phyloP scores from a whole-genome alignment of 2,329 filamentous ascomycete genomes.

The Bipolaris oryzae region DNA sequence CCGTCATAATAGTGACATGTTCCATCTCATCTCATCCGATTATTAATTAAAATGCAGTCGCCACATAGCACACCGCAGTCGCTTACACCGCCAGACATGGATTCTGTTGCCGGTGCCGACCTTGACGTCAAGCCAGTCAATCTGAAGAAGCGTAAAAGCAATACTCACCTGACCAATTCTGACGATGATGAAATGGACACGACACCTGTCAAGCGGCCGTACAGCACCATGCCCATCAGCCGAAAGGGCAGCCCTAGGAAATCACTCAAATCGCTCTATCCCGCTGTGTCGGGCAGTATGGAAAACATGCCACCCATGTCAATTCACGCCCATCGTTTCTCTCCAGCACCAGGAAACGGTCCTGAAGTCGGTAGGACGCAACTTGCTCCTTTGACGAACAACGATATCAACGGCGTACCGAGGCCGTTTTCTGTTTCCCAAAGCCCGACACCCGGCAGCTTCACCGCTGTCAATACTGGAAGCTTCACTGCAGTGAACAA shows the following conservation, averaged over 20 bases:
- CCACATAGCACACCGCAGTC: constrained; percentile 39
- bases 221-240: constrained; percentile 35
- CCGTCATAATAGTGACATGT: background rate
- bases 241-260: constrained; percentile 39
- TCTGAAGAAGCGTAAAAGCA: constrained; percentile 44
- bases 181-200: constrained; percentile 38
- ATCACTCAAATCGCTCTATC: constrained; percentile 33
- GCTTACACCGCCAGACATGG: constrained; percentile 32
- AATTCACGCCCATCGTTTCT: constrained; percentile 26
- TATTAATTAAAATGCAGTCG: constrained; percentile 34
- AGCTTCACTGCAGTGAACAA: constrained; percentile 34
- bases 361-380: constrained; percentile 32
- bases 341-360: constrained; percentile 23
- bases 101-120: constrained; percentile 28
- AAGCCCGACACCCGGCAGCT: constrained; percentile 21
- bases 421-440: constrained; percentile 21
- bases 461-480: constrained; percentile 33
- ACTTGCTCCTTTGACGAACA: constrained; percentile 38
- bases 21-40: background rate
- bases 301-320: constrained; percentile 39
- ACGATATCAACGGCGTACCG: constrained; percentile 36
- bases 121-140: constrained; percentile 31
- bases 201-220: constrained; percentile 37
- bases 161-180: constrained; percentile 35
- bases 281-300: constrained; percentile 26